Evolutionary conservation across 2,329 filamentous ascomycete species (phyloP).

Genomic region (Aureobasidium lini): DNA sequence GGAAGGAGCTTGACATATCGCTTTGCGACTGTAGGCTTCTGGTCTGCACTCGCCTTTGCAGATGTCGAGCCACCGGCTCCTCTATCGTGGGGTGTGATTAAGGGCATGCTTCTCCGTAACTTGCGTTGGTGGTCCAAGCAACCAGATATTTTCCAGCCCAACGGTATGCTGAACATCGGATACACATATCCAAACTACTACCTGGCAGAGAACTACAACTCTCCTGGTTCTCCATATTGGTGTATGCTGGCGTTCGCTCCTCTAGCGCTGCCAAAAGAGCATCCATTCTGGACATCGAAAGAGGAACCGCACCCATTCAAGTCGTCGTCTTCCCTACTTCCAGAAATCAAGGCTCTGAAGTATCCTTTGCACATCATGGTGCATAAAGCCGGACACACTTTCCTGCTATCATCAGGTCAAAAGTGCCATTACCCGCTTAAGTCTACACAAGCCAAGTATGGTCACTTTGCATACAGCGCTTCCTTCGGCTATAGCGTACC

Average conservation of each 20-base stretch:
- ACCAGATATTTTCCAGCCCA: conserved; percentile 63
- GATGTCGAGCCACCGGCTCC: conserved; percentile 65
- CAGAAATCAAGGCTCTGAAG: conserved; percentile 51
- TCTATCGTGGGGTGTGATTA: conserved; percentile 70
- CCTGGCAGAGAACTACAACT: conserved; percentile 79
- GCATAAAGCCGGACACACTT: conserved; percentile 61
- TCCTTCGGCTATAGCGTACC: conserved; percentile 72
- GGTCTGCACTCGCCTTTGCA: conserved; percentile 69
- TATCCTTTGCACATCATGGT: conserved; percentile 69
- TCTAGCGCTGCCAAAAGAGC: conserved; percentile 58
- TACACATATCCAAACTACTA: conserved; percentile 77
- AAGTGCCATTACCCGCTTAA: conserved; percentile 78
- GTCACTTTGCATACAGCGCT: conserved; percentile 69
- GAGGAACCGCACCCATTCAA: conserved; percentile 50
- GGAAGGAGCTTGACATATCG: conserved; percentile 72
- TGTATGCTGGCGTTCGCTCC: conserved; percentile 71
- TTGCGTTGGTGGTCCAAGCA: conserved; percentile 75
- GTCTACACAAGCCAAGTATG: conserved; percentile 75
- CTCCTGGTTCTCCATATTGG: conserved; percentile 67
- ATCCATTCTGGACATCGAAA: conserved; percentile 66
- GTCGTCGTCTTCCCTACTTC: conserved; percentile 45
- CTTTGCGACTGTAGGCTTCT: conserved; percentile 82
- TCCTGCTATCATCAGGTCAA: conserved; percentile 68
- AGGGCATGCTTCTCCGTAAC: conserved; percentile 66
- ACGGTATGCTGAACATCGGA: conserved; percentile 67